Evolutionary conservation across 2,329 filamentous ascomycete genomes (phyloP), one percentile per base, ranked within the genome.

Genomic region (Pyrenochaeta sp.): DNA sequence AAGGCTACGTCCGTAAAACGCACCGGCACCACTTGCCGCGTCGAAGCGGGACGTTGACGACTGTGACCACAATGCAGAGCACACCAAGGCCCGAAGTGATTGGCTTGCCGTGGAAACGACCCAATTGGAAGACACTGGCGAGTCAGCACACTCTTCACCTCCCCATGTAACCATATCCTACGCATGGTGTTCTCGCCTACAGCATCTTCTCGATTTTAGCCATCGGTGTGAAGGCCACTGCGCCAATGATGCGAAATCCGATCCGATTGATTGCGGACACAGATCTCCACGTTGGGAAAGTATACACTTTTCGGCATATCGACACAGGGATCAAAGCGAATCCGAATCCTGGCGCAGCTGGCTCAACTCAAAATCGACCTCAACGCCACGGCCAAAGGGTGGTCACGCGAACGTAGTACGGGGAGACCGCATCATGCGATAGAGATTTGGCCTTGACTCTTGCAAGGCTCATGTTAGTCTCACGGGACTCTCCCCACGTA

Each of bases 21-120:
- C 46, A 31, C 42, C 44, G 45, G 37, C 21, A 35, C 46, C 51
- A 54, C 59, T 51, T 67, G 58, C 64, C 62, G 50, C 52, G 49
- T 48, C 39, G 54, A 59, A 66, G 58, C 65, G 58, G 60, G 51
- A 51, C 56, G 43, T 30, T 44, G 42, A 50, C 37, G 45, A 40
- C 23, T 29, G 17, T 17, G 37, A 30, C 36, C 42, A 9, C 27
- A 48, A 55, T 51, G 58, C 55, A 45, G 43, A 52, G 39, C n/a
- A 41, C 46, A 56, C 51, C 41, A 39, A 43, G 43, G 31, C 21
- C 44, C 27, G 32, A 43, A 32, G 30, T 43, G 43, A 53, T 50
- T 47, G 49, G 37, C 41, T 39, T 42, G 49, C 33, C 31, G 35
- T 17, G 32, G 20, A 21, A 41, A 31, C 39, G 35, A n/a, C 44